Base-by-base conservation (phyloP, 2,329 filamentous ascomycete genomes). In the Aspergillus quadrilineatus region DNA sequence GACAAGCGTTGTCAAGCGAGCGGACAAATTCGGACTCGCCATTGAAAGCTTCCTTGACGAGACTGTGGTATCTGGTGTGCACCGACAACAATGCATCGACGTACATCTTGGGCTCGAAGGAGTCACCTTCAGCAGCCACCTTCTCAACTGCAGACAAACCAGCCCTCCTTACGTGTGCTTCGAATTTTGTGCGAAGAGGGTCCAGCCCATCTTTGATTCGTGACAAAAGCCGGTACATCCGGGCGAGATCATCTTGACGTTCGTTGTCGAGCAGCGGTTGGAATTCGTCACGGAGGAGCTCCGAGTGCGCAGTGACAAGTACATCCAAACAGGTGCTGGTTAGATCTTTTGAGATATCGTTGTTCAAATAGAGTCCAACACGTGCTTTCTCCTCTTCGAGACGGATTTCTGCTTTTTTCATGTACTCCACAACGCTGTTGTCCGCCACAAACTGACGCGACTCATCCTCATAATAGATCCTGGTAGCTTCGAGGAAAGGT, bases 351-450 rank as follows among this genome's bases (percentile, higher is more conserved):
- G 90, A 89, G 56, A 97, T 97, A 74, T 99, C 94, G 36, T 86
- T 85, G 68, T 97, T 91, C 45, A 99, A 82, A 69, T 96, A 99
- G 69, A 97, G 85, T 63, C 86, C 86, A 8, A 99, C 94, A 28
- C 94, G 90, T 70, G 93, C 90, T 77, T 96, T 94, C 75, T 99
- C 94, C 75, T 99, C 94, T 6, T 90, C 85, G 59, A 99, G 77
- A 32, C 94, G 87, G 42, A 85, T 77, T 76, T 97, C 93, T 0
- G 94, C 95, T 83, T 99, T 99, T 81, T 97, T 97, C 94, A 99
- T 97, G 77, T 97, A 99, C 71, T 99, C 94, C 34, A 99, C 92
- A 4, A 99, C 92, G 61, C 89, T 96, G 73, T 99, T 99, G 74
- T 97, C 93, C 9, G 92, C 90, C 34, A 99, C 86, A 70, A 99